Evolutionary conservation across 129 eudicot genomes (phyloP).

Genomic region (Chrysanthemum makinoi): DNA sequence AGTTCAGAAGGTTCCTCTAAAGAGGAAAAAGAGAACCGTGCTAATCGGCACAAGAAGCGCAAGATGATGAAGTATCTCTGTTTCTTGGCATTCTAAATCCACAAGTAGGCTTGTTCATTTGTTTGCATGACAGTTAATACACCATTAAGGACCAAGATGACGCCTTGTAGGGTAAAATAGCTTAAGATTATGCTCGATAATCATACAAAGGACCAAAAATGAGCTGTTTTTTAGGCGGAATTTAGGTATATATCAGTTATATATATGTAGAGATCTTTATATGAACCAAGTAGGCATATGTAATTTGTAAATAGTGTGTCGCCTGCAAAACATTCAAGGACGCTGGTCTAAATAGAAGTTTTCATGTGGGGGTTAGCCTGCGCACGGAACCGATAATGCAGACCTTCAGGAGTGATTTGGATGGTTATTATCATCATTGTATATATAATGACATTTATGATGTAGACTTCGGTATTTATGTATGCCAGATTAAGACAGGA

Average conservation of each 20-base stretch:
- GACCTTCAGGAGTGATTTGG: neutral
- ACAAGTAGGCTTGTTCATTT: conserved; percentile 6
- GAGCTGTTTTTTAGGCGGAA: conserved; percentile 8
- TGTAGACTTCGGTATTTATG: conserved; percentile 1
- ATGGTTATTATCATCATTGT: conserved; percentile 14
- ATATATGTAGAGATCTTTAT: conserved; percentile 26
- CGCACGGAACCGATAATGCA: neutral
- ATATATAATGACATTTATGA: conserved; percentile 6
- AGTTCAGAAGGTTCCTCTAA: conserved; percentile 19
- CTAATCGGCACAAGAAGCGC: conserved; percentile 41
- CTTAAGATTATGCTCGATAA: conserved; percentile 4
- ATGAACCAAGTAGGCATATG: conserved; percentile 13
- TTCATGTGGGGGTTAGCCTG: neutral
- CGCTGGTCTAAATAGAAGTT: neutral
- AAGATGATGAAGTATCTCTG: conserved; percentile 54
- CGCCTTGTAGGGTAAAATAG: neutral
- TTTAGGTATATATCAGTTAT: conserved; percentile 1
- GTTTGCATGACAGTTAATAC: conserved; percentile 15
- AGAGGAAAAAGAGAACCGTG: conserved; percentile 37
- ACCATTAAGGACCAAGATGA: conserved; percentile 1
- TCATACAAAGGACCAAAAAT: conserved; percentile 5
- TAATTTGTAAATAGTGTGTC: conserved; percentile 23
- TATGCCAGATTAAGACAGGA: conserved; percentile 2
- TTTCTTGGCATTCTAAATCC: conserved; percentile 42
- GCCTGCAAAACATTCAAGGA: neutral